Evolutionary conservation across 495 filamentous ascomycete genomes (phyloP).

Genomic region (Parmelia sp.): DNA sequence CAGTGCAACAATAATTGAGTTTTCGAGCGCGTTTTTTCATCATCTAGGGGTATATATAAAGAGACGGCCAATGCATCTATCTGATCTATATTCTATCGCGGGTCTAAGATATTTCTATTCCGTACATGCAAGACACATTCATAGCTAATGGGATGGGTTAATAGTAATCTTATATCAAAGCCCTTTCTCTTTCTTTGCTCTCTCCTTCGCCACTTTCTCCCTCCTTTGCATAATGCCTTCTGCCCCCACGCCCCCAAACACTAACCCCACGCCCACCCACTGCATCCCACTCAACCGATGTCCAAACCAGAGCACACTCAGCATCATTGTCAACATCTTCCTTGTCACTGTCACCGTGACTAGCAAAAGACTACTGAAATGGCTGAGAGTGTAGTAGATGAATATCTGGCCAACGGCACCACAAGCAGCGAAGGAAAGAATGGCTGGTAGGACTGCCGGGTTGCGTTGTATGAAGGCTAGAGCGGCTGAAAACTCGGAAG

Average conservation of each 20-base stretch:
- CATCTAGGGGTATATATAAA: not conserved
- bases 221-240: constrained; percentile 74
- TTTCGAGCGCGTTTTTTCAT: too few relatives aligned
- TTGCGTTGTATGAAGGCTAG: constrained; percentile 70
- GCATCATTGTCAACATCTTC: constrained; percentile 98
- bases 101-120: not conserved
- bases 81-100: not conserved
- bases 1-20: too few relatives aligned
- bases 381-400: constrained; percentile 91
- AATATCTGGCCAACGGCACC: constrained; percentile 94
- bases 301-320: constrained; percentile 91
- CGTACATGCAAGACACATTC: not conserved
- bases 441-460: constrained; percentile 73
- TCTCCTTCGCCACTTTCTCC: constrained; percentile 80
- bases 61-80: not conserved
- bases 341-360: constrained; percentile 95
- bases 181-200: constrained; percentile 43
- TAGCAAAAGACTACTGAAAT: constrained; percentile 84
- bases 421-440: constrained; percentile 85
- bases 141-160: not conserved
- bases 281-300: constrained; percentile 79
- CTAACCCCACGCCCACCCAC: constrained; percentile 83
- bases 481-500: constrained; percentile 70
- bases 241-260: constrained; percentile 91
- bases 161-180: constrained; percentile 18